These are phyloP conservation scores for Metschnikowia amazonensis DNA, from an alignment of 805 yeast species.

Conservation along the genomic window DNA sequence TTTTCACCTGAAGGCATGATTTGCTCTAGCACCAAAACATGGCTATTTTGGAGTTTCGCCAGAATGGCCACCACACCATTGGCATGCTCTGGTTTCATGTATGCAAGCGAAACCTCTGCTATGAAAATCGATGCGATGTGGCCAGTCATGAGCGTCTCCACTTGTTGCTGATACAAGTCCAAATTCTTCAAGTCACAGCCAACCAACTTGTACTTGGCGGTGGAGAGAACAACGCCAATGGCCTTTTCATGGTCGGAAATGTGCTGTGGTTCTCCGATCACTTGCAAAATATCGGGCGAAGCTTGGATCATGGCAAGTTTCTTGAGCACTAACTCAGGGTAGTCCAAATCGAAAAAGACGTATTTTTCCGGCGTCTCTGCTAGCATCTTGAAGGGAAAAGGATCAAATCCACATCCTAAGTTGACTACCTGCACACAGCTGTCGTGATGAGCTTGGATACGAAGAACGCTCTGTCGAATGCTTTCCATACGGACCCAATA, in stretches of 20 bases:
- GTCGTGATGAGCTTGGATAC: constrained; percentile 36
- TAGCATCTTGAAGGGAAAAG: constrained; percentile 40
- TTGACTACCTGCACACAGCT: constrained; percentile 48
- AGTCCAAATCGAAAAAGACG: constrained; percentile 68
- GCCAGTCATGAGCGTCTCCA: constrained; percentile 25
- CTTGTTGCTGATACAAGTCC: constrained; percentile 31
- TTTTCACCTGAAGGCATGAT: constrained; percentile 57
- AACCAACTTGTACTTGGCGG: constrained; percentile 44
- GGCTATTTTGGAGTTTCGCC: constrained; percentile 46
- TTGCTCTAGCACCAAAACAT: constrained; percentile 68
- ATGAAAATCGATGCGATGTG: constrained; percentile 54
- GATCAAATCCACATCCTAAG: constrained; percentile 73
- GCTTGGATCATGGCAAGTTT: constrained; percentile 51
- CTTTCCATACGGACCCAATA: constrained; percentile 80
- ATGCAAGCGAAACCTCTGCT: constrained; percentile 81
- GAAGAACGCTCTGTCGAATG: constrained; percentile 48
- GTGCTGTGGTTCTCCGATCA: constrained; percentile 37
- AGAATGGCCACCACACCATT: constrained; percentile 54
- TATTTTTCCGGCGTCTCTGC: constrained; percentile 25
- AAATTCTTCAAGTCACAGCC: constrained; percentile 65
- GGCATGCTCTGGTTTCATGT: constrained; percentile 67
- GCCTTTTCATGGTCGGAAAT: constrained; percentile 14
- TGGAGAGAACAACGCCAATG: constrained; percentile 15
- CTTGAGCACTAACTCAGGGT: constrained; percentile 59
- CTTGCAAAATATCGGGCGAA: constrained; percentile 43